These are phyloP conservation scores for Echites panduratus DNA, from an alignment of 257 asterid genomes.

Conservation along the genomic window DNA sequence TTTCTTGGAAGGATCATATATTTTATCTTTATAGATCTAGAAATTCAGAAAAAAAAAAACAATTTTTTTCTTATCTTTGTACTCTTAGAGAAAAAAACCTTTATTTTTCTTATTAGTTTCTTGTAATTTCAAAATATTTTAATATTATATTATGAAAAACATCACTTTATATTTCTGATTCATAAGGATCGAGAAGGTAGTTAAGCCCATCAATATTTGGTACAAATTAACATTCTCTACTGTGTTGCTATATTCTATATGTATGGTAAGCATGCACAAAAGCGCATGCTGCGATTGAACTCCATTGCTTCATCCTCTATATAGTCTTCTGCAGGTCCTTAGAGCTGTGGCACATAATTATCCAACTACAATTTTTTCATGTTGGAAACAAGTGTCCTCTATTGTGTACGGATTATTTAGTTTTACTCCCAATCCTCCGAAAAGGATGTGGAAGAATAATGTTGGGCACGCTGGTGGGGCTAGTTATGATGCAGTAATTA, in stretches of 20 bases:
- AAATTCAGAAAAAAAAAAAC: no score
- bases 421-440: conserved; percentile 35
- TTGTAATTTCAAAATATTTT: no score
- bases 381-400: conserved; percentile 74
- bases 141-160: no score
- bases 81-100: no score
- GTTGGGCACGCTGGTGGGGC: conserved; percentile 41
- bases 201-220: neutral
- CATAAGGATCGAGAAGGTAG: neutral
- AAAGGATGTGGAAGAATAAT: conserved; percentile 54
- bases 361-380: conserved; percentile 57
- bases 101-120: no score
- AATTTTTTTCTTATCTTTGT: no score
- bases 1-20: no score
- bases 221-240: neutral
- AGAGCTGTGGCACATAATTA: conserved; percentile 90
- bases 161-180: neutral
- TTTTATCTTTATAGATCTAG: no score
- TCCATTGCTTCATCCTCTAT: conserved; percentile 2
- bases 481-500: conserved; percentile 63
- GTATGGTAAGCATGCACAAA: neutral
- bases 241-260: neutral
- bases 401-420: conserved; percentile 41
- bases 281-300: neutral
- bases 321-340: conserved; percentile 59